A percentile compares a stretch with the other conserved stretches of the same genome.
Evolutionary conservation across 2,329 filamentous ascomycete genomes (phyloP).

Genomic region (Capronia coronata): DNA sequence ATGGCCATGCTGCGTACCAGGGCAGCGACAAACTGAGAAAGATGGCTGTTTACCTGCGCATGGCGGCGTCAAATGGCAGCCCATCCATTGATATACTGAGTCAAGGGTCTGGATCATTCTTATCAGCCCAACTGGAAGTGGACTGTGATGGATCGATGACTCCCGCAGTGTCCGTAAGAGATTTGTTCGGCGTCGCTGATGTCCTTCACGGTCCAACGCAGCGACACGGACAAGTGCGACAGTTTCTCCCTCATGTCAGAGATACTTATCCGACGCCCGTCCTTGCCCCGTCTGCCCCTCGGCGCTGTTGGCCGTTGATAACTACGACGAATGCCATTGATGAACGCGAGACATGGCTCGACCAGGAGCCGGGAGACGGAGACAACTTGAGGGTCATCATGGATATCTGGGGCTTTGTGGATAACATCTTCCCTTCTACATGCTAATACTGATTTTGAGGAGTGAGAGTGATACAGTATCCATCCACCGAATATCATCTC

Average conservation of each 20-base stretch:
- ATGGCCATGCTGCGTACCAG: conserved; percentile 11
- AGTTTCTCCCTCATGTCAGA: too few species aligned
- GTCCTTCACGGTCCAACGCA: conserved; percentile 1
- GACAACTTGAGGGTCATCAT: background rate
- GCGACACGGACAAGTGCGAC: conserved; percentile 2
- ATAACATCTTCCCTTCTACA: background rate
- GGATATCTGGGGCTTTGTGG: background rate
- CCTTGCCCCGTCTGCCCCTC: too few species aligned
- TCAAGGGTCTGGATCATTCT: background rate
- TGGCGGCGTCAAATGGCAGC: background rate
- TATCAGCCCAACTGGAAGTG: background rate
- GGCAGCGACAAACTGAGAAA: background rate
- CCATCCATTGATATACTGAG: background rate
- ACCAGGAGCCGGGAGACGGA: too few species aligned
- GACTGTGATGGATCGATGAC: background rate
- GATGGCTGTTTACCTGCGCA: too few species aligned
- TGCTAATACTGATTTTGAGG: background rate
- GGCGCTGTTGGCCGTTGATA: background rate
- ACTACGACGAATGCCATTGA: background rate
- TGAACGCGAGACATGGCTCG: too few species aligned
- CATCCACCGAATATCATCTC: background rate
- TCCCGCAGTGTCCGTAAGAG: background rate
- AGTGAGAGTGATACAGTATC: too few species aligned
- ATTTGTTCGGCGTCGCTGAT: conserved; percentile 1
- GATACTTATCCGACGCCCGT: too few species aligned